Evolutionary conservation across 2,329 filamentous ascomycete species (phyloP), one percentile per base, ranked within the genome.

Genomic region (Penicillium sp.): DNA sequence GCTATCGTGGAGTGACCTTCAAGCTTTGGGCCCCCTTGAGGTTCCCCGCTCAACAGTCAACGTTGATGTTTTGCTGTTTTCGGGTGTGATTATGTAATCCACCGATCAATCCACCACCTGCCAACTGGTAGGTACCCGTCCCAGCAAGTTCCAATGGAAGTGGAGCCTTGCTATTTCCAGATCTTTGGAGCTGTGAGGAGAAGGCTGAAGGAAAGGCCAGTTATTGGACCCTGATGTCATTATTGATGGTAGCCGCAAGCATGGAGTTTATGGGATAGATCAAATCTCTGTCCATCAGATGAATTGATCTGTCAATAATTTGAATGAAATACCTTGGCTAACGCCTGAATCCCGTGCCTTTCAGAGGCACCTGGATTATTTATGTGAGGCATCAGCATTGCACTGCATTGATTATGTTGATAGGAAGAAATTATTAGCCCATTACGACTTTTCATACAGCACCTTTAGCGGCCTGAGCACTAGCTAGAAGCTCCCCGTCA

Each of bases 41-140:
- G 18, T 50, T 50, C 19, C 50, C 19, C 37, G 14, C 16, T n/a
- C n/a, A 11, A 41, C n/a, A 27, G n/a, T 31, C 24, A 31, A 46
- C 24, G 55, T 62, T 65, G 55, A 60, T 62, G 63, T 61, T 61
- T 61, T 62, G 64, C 55, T 41, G 33, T 58, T 61, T 57, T 57
- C 35, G 50, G 50, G 55, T n/a, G 56, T 39, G 46, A 35, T 67
- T 67, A 67, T 47, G 59, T 63, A 68, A 65, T 24, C 43, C 37
- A 57, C 24, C 55, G 56, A 63, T 63, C 59, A 40, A 31, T 35
- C 58, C 56, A 49, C 18, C n/a, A n/a, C n/a, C n/a, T 46, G 52
- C 27, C 22, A 2, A 3, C 22, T 3, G 22, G 22, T 22, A 3
- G 22, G 22, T 22, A 22, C 22, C 22, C 22, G 22, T 22, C 22